Percentiles rank a stretch among this genome's conserved stretches.
Evolutionary conservation across 2,329 filamentous ascomycete species (phyloP).

Genomic region (Alternaria hordeiaustralica): DNA sequence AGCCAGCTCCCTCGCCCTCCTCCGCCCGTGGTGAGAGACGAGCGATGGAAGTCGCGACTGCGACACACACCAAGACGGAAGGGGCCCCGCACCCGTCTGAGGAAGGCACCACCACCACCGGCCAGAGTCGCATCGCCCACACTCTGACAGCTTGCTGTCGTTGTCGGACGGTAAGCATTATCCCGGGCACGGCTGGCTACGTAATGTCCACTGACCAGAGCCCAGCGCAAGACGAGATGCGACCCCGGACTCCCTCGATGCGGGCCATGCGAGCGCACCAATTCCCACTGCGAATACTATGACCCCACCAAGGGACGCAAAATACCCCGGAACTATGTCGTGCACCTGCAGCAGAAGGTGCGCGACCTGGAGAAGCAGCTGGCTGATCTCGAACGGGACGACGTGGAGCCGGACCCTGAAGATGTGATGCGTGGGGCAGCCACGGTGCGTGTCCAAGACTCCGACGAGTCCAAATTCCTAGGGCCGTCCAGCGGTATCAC

Average conservation of each 20-base stretch:
- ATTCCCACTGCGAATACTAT: constrained; percentile 92
- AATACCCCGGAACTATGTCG: constrained; percentile 90
- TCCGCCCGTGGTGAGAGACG: constrained; percentile 15
- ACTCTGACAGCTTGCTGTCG: constrained; percentile 81
- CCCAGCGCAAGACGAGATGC: constrained; percentile 91
- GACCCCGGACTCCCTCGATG: constrained; percentile 92
- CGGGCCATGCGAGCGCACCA: constrained; percentile 88
- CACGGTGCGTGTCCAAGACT: constrained; percentile 81
- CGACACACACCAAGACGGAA: constrained; percentile 25
- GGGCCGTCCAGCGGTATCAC: constrained; percentile 95
- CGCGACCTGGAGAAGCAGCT: constrained; percentile 82
- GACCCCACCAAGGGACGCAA: constrained; percentile 86
- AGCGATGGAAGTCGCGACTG: constrained; percentile 33
- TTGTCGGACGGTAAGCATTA: constrained; percentile 71
- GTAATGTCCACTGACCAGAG: constrained; percentile 14
- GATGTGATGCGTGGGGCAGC: constrained; percentile 87
- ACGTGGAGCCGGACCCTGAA: constrained; percentile 74
- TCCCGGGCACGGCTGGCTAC: not conserved
- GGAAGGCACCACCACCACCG: constrained; percentile 24
- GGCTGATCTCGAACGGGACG: constrained; percentile 76
- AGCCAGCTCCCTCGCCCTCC: constrained; percentile 9
- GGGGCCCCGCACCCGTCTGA: constrained; percentile 27
- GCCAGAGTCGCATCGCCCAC: constrained; percentile 69
- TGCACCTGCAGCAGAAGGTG: constrained; percentile 87
- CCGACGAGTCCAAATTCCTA: constrained; percentile 87